These are phyloP conservation scores for Fremontodendron californicum DNA, from an alignment of 345 rosid species.

Conservation along the genomic window DNA sequence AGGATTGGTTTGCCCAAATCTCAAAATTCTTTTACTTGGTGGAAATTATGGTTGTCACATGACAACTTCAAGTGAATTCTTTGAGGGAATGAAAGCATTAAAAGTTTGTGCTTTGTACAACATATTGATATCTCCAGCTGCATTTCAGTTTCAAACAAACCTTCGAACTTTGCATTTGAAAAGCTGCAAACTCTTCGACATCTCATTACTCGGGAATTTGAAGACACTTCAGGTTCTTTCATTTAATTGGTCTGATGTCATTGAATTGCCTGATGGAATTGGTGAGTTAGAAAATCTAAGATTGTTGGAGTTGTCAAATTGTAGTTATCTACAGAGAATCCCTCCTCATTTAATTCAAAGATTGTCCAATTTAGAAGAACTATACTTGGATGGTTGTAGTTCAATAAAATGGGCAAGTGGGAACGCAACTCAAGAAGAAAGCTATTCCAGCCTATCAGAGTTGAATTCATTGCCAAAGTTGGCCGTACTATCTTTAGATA, in stretches of 20 bases:
- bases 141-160: background rate
- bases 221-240: background rate
- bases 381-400: background rate
- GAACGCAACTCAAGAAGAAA: background rate
- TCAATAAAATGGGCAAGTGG: background rate
- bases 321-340: accelerated
- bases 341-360: background rate
- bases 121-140: background rate
- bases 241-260: background rate
- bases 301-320: background rate
- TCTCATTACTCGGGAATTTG: background rate
- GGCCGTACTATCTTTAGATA: background rate
- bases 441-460: background rate
- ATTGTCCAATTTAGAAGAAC: background rate
- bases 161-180: background rate
- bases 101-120: background rate
- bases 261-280: background rate
- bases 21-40: background rate
- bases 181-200: background rate
- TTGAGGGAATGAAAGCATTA: background rate
- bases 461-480: background rate
- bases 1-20: background rate
- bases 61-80: background rate
- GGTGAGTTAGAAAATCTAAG: background rate
- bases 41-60: accelerated